phyloP scores from a whole-genome alignment of 352 stramenopile species.

The Phytopythium chamaehyphon region DNA sequence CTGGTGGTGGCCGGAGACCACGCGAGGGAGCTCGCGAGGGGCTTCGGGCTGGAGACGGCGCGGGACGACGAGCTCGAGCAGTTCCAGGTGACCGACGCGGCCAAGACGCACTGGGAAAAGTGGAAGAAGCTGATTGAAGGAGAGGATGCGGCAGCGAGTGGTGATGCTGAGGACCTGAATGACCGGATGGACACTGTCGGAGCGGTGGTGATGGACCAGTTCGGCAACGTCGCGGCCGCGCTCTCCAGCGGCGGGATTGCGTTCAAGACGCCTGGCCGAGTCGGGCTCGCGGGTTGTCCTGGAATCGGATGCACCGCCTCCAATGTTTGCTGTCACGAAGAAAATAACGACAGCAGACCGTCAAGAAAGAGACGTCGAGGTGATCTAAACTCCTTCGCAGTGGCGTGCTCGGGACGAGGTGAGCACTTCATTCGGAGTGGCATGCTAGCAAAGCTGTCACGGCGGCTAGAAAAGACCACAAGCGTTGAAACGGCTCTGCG shows the following conservation, averaged over 20 bases:
- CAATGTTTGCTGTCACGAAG: conserved; percentile 14
- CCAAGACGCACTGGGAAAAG: conserved; percentile 35
- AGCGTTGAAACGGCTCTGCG: conserved; percentile 24
- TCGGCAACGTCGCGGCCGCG: conserved; percentile 48
- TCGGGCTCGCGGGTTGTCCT: conserved; percentile 63
- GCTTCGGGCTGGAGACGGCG: conserved; percentile 36
- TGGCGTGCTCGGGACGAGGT: conserved; percentile 58
- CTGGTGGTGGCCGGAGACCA: conserved; percentile 54
- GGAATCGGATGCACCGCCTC: conserved; percentile 50
- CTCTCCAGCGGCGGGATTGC: conserved; percentile 65
- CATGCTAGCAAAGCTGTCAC: conserved; percentile 29
- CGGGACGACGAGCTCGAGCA: conserved; percentile 14
- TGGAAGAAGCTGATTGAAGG: conserved; percentile 35
- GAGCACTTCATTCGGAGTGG: conserved; percentile 62
- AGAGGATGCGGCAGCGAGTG: not conserved
- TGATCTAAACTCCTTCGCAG: conserved; percentile 32
- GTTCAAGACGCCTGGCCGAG: conserved; percentile 59
- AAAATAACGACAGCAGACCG: conserved; percentile 10
- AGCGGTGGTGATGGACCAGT: conserved; percentile 48
- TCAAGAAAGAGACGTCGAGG: not conserved
- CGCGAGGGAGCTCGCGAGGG: conserved; percentile 21
- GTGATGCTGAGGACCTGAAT: conserved; percentile 6
- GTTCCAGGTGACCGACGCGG: conserved; percentile 29
- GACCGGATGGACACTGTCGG: conserved; percentile 55
- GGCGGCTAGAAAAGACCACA: conserved; percentile 18